Base-by-base conservation (phyloP, 192 early-diverging fungal species). In the Chytriomyces hyalinus region DNA sequence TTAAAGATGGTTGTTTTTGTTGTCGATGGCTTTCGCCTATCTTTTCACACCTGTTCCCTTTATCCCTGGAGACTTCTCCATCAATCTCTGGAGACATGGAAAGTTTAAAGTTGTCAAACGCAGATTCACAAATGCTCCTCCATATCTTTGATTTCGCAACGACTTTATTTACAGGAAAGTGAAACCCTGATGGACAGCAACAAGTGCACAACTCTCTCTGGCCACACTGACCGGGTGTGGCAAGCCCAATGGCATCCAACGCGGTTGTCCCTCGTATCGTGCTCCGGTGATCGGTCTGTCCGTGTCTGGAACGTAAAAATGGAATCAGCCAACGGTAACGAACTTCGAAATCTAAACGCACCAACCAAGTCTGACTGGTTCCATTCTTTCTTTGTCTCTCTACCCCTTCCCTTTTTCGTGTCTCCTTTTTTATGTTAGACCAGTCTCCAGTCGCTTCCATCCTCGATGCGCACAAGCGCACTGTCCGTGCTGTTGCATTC, bases 391-490 rank as follows among this genome's bases (percentile, higher is more conserved):
- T 2, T 36, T 36, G 36, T 2, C 36, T 36, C 36, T 36, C 36
- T 36, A 0, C 36, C 36, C 36, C 36, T 3, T 22, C 22, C 57
- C 57, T 22, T 22, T 17, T 22, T 2, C 22, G 22, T n/a, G 22
- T 22, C 57, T 22, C 17, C 57, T 2, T 1, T 36, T 36, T 36
- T 36, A 36, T 2, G 36, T 36, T 10, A 51, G 46, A 69, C 92
- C 96, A 94, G 94, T 82, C 84, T 28, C 93, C 92, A 83, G 82
- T 90, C 36, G 89, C 90, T 36, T 80, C 89, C 1, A 82, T 97
- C 20, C 93, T 94, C 69, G 93, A 92, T 70, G 92, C 92, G 13
- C 97, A 98, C 83, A 94, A 94, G 77, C 87, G 96, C 44, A 97
- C 97, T 0, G 92, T 98, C 45, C 93, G 97, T n/a, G 91, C 90